These are phyloP conservation scores for Penicillium sp. DNA, from an alignment of 2,329 filamentous ascomycete genomes.

Conservation along the genomic window DNA sequence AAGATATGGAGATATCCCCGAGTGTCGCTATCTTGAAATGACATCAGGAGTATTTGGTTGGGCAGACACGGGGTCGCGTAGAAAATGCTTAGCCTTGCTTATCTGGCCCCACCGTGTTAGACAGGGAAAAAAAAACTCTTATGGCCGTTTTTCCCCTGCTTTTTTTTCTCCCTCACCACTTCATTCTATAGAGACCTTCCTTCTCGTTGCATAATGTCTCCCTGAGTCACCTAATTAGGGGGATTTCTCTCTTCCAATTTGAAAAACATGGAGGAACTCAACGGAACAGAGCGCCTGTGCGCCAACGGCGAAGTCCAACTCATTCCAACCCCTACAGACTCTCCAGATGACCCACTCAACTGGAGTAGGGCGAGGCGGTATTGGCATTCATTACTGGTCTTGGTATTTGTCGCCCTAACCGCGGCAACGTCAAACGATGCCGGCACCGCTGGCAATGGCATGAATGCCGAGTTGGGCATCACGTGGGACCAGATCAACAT, in stretches of 20 bases:
- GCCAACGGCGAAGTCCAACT: slow-evolving; percentile 51
- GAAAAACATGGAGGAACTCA: slow-evolving; percentile 22
- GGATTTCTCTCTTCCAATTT: slow-evolving; percentile 4
- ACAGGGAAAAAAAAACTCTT: not conserved
- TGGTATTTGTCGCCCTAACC: slow-evolving; percentile 57
- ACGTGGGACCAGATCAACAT: slow-evolving; percentile 57
- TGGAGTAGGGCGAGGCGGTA: slow-evolving; percentile 53
- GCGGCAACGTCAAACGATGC: slow-evolving; percentile 60
- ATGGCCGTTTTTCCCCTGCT: not conserved
- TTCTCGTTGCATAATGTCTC: slow-evolving; percentile 2
- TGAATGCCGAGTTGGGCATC: slow-evolving; percentile 55
- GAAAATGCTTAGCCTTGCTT: slow-evolving; percentile 4
- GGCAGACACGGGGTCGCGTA: not conserved
- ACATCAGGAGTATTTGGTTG: not conserved
- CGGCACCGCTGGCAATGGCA: slow-evolving; percentile 54
- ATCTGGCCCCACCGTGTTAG: slow-evolving; percentile 1
- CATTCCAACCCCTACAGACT: slow-evolving; percentile 56
- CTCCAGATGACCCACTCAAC: slow-evolving; percentile 56
- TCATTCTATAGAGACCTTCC: not conserved
- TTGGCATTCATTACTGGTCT: slow-evolving; percentile 55
- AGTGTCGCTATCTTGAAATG: not conserved
- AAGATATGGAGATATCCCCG: no score
- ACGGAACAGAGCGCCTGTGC: slow-evolving; percentile 28
- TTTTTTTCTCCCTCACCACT: not conserved
- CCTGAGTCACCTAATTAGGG: not conserved